Conservation (phyloP, 176 grass and related monocot genomes). For the Pontederia crassipes region DNA sequence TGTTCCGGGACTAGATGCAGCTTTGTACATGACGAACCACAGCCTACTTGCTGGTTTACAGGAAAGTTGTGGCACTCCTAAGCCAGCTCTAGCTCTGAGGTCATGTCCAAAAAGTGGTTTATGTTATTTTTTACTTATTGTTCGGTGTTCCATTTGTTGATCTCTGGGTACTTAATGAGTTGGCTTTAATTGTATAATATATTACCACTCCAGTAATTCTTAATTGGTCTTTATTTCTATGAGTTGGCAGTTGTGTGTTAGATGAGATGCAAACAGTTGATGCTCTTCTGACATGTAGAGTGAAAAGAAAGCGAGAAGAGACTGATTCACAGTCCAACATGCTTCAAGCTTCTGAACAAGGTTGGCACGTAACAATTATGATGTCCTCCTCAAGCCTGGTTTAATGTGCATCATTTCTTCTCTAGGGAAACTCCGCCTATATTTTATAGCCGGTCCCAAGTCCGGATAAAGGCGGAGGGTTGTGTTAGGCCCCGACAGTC, state of each 20-base stretch:
- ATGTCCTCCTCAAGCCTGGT: not conserved
- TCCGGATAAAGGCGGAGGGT: no score
- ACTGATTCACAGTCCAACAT: slow-evolving; percentile 20
- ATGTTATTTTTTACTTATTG: not conserved
- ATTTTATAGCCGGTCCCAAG: no score
- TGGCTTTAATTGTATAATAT: slow-evolving; percentile 1
- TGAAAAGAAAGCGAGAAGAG: slow-evolving; percentile 58
- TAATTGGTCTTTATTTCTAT: slow-evolving; percentile 19
- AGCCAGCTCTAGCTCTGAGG: slow-evolving; percentile 90
- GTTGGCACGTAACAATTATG: slow-evolving; percentile 16
- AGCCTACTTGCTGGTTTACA: slow-evolving; percentile 56
- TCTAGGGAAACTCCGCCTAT: no score
- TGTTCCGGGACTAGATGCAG: slow-evolving; percentile 88
- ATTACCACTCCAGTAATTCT: not conserved
- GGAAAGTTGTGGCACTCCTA: slow-evolving; percentile 74
- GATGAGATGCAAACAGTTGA: slow-evolving; percentile 91
- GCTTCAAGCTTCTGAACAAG: slow-evolving; percentile 32
- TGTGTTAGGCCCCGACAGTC: no score
- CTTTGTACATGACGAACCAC: slow-evolving; percentile 64
- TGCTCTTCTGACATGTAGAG: slow-evolving; percentile 76
- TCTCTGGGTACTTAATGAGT: slow-evolving; percentile 1
- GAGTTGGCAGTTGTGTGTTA: slow-evolving; percentile 54
- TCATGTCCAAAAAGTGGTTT: slow-evolving; percentile 11
- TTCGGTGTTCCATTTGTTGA: slow-evolving; percentile 1
- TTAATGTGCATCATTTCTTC: not conserved